These are phyloP conservation scores for Senna tora DNA, from an alignment of 306 rosid genomes.

Conservation along the genomic window DNA sequence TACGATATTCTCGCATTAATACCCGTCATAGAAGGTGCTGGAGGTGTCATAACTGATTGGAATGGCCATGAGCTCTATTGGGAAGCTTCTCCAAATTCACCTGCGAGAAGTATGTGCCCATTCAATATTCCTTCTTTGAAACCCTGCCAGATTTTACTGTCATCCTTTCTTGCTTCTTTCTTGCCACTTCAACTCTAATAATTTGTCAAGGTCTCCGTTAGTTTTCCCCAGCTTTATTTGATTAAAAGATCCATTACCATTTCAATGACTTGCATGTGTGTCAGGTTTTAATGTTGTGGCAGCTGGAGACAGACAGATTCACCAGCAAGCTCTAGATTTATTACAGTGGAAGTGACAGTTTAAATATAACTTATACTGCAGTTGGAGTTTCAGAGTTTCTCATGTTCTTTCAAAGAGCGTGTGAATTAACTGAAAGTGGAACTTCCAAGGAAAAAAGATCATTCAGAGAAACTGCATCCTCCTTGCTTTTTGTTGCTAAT, in stretches of 20 bases:
- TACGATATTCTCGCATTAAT: slow-evolving; percentile 87
- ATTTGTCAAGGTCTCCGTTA: not conserved
- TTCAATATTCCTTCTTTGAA: slow-evolving; percentile 10
- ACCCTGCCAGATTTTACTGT: not conserved
- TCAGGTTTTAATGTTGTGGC: slow-evolving; percentile 87
- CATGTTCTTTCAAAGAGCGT: slow-evolving; percentile 12
- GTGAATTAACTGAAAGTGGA: not conserved
- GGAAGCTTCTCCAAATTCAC: slow-evolving; percentile 84
- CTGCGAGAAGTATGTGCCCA: slow-evolving; percentile 58
- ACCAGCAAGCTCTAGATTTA: slow-evolving; percentile 69
- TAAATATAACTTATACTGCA: not conserved
- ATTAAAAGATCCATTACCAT: slow-evolving; percentile 12
- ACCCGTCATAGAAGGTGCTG: slow-evolving; percentile 94
- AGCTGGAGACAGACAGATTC: slow-evolving; percentile 84
- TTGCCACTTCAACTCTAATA: slow-evolving; percentile 25
- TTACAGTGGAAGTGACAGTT: slow-evolving; percentile 63
- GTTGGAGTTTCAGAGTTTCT: not conserved
- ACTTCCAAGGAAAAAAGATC: not conserved
- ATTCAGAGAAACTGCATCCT: not conserved
- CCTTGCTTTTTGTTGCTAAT: not conserved
- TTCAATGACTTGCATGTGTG: slow-evolving; percentile 21
- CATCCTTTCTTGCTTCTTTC: slow-evolving; percentile 9
- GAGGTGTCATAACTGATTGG: slow-evolving; percentile 96
- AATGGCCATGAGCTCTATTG: slow-evolving; percentile 75
- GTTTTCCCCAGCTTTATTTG: not conserved